Evolutionary conservation across 306 rosid genomes (phyloP), one percentile per base, ranked within the genome.

Genomic region (Ochetophila trinervis): DNA sequence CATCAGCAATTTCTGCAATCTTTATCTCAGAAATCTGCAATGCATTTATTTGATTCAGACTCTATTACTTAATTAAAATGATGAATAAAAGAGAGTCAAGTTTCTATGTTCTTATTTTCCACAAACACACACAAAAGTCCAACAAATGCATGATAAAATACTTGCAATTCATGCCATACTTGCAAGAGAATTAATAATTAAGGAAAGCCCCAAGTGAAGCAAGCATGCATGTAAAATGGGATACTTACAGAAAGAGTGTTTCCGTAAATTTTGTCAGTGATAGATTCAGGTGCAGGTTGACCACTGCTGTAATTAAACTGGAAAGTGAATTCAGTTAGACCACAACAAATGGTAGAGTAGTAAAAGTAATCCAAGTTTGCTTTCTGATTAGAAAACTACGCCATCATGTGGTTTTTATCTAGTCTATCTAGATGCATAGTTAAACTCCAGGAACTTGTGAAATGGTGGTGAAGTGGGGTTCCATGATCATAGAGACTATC

Each of bases 201-300:
- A 52, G 20, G 60, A 23, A 47, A 59, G 14, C 49, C 10, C 5
- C 3, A 58, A 48, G 37, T 47, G 51, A n/a, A 47, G 23, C n/a
- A n/a, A 18, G 62, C 57, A 63, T 10, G 57, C 20, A 63, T 57
- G 37, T 8, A 40, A 49, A 21, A 62, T 50, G 63, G 60, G 70
- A 75, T 34, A 80, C 95, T 85, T 88, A 94, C 97, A 19, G 97
- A 90, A 35, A 86, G 83, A 50, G 99, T 90, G 82, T 94, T 94
- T 83, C 99, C 96, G 64, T 90, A 94, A 74, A 94, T 94, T 78
- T 88, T 90, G 81, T 94, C 97, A 16, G 97, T 90, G 71, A 94
- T 94, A 71, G 99, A 88, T 76, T 94, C 97, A 9, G 97, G 99
- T 60, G 99, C 99, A 75, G 99, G 97, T 71, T 90, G 99, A 62